Conservation (phyloP, 352 stramenopile genomes). For the Lagenidium sp. region DNA sequence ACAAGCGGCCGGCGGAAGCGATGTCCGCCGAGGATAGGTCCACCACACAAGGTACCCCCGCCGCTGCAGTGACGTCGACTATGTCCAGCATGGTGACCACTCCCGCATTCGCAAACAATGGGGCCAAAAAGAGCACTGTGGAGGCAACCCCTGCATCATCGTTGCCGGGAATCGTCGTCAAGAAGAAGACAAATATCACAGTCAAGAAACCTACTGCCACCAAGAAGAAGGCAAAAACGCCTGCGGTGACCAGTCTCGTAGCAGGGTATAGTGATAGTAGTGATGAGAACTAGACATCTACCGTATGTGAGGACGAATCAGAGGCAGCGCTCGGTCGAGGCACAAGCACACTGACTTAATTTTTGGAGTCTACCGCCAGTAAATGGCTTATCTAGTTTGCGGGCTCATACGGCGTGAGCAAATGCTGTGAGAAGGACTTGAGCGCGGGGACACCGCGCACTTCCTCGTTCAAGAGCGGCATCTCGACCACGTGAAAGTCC, state of each 20-base stretch:
- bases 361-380: conserved; percentile 8
- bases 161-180: conserved; percentile 14
- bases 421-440: conserved; percentile 90
- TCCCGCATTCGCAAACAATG: too few relatives aligned
- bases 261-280: conserved; percentile 75
- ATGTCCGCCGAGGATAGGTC: not conserved
- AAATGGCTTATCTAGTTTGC: conserved; percentile 38
- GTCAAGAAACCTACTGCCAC: conserved; percentile 25
- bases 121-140: not conserved
- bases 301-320: not conserved
- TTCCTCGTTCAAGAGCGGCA: conserved; percentile 98
- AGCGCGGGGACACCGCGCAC: conserved; percentile 94
- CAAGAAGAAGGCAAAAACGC: conserved; percentile 19
- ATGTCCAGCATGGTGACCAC: not conserved
- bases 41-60: not conserved
- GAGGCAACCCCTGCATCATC: conserved; percentile 5
- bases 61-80: not conserved
- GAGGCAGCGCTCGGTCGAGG: not conserved
- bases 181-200: conserved; percentile 22
- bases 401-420: conserved; percentile 92
- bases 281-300: conserved; percentile 17
- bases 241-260: conserved; percentile 49
- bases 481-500: conserved; percentile 99
- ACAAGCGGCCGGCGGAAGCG: conserved; percentile 15
- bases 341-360: too few relatives aligned